Evolutionary conservation across 164 flowering plant species (phyloP).

Genomic region (Houttuynia cordata): DNA sequence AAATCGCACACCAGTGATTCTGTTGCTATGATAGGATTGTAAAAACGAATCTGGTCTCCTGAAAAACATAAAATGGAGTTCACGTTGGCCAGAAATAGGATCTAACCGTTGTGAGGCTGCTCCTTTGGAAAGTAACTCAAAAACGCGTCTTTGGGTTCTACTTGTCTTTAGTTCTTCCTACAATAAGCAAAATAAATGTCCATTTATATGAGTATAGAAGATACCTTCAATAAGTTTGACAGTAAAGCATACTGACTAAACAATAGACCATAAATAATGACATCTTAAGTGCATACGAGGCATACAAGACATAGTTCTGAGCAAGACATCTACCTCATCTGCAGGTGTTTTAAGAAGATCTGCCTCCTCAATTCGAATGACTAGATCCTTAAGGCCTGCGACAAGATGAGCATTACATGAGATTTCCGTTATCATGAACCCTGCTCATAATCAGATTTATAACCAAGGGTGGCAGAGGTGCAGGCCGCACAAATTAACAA

Average conservation of each 20-base stretch:
- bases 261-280: too few relatives aligned
- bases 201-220: neutral
- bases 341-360: constrained; percentile 52
- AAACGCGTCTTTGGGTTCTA: constrained; percentile 61
- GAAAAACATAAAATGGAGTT: constrained; percentile 86
- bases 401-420: constrained; percentile 1
- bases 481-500: neutral
- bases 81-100: constrained; percentile 43
- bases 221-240: neutral
- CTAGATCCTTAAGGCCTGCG: constrained; percentile 61
- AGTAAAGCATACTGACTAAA: too few relatives aligned
- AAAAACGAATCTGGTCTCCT: constrained; percentile 61
- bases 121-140: constrained; percentile 80
- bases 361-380: constrained; percentile 46
- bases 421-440: neutral
- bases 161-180: constrained; percentile 86
- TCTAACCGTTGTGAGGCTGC: constrained; percentile 29
- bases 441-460: neutral
- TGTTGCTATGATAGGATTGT: constrained; percentile 26
- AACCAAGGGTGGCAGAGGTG: neutral
- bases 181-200: constrained; percentile 13
- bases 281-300: neutral
- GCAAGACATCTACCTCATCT: constrained; percentile 44
- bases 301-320: neutral
- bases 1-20: constrained; percentile 42